These are phyloP conservation scores for Arachnopeziza araneosa DNA, from an alignment of 2,329 filamentous ascomycete genomes.

Conservation along the genomic window DNA sequence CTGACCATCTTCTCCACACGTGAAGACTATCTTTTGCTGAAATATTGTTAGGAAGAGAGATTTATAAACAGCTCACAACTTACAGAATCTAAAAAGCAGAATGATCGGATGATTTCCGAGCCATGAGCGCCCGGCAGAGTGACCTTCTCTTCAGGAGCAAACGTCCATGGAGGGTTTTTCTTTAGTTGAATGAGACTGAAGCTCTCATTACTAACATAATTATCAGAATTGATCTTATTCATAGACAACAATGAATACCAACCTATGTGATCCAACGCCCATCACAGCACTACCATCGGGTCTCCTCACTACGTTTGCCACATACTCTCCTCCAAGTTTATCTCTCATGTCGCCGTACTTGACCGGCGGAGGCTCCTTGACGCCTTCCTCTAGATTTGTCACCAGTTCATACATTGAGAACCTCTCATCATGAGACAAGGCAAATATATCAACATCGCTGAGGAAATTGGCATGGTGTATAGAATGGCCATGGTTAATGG, in stretches of 20 bases:
- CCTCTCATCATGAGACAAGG: constrained; percentile 72
- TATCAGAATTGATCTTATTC: constrained; percentile 5
- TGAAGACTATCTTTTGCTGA: constrained; percentile 32
- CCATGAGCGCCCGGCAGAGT: constrained; percentile 58
- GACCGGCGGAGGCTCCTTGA: constrained; percentile 40
- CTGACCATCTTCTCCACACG: constrained; percentile 36
- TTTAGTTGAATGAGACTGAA: constrained; percentile 58
- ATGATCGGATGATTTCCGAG: constrained; percentile 57
- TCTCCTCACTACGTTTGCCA: constrained; percentile 61
- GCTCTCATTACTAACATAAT: constrained; percentile 41
- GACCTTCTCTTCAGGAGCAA: constrained; percentile 51
- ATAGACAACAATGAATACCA: constrained; percentile 30
- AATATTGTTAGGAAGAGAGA: neutral
- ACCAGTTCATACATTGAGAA: constrained; percentile 67
- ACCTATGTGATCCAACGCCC: constrained; percentile 64
- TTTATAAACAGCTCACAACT: constrained; percentile 14
- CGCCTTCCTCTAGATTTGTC: constrained; percentile 55
- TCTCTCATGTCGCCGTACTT: constrained; percentile 66
- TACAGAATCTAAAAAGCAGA: constrained; percentile 57
- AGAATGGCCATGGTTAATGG: constrained; percentile 71
- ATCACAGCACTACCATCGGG: constrained; percentile 55
- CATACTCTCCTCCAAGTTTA: constrained; percentile 65
- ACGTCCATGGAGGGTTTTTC: constrained; percentile 45
- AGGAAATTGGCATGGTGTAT: constrained; percentile 73
- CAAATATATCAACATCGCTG: constrained; percentile 58